A percentile compares a stretch with the other conserved stretches of the same genome.
phyloP scores from a whole-genome alignment of 140 eudicot genomes.

The Anethum foeniculum region DNA sequence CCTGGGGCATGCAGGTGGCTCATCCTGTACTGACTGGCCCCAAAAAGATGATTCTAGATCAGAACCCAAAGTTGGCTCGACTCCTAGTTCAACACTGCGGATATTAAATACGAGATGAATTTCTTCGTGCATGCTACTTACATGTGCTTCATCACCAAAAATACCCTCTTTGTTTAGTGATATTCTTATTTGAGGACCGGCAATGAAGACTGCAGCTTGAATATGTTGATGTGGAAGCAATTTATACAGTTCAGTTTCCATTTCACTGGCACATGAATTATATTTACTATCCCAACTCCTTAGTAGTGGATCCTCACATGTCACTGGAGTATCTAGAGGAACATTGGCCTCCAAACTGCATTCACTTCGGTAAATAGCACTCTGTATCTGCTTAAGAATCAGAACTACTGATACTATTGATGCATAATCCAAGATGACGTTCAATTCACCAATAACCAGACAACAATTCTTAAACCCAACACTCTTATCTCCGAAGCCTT shows the following conservation, averaged over 20 bases:
- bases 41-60: conserved; percentile 24
- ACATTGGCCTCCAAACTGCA: conserved; percentile 13
- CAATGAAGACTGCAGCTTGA: conserved; percentile 52
- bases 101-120: conserved; percentile 36
- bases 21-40: conserved; percentile 17
- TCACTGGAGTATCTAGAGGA: conserved; percentile 24
- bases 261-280: conserved; percentile 29
- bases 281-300: conserved; percentile 28
- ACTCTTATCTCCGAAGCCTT: conserved; percentile 21
- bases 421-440: conserved; percentile 39
- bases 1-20: conserved; percentile 21
- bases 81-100: conserved; percentile 44
- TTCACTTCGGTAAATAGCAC: conserved; percentile 23
- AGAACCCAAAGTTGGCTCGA: conserved; percentile 47
- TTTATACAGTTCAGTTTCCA: conserved; percentile 33
- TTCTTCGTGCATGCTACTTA: conserved; percentile 19
- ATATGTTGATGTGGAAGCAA: conserved; percentile 56
- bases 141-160: conserved; percentile 9
- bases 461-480: conserved; percentile 32
- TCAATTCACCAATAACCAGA: conserved; percentile 56
- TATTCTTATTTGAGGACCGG: conserved; percentile 53
- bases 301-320: conserved; percentile 18
- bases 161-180: conserved; percentile 43
- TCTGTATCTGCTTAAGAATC: conserved; percentile 41
- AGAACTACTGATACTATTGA: conserved; percentile 35